These are phyloP conservation scores for Citrus mangshanensis DNA, from an alignment of 345 rosid genomes.

Conservation along the genomic window DNA sequence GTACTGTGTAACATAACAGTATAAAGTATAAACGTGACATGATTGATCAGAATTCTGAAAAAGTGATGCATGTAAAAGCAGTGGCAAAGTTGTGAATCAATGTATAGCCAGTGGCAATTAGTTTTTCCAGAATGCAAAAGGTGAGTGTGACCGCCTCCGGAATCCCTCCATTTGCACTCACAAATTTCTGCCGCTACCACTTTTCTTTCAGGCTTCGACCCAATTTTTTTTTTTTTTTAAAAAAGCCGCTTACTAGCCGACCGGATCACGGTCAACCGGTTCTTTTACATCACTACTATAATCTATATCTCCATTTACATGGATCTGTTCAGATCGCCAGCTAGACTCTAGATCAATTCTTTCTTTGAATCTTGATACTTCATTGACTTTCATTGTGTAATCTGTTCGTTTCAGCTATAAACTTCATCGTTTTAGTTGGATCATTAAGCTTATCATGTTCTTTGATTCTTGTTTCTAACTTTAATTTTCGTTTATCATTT, in stretches of 20 bases:
- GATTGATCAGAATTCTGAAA: background rate
- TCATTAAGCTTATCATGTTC: background rate
- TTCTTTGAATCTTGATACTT: background rate
- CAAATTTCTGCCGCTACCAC: background rate
- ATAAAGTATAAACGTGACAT: background rate
- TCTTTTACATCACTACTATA: background rate
- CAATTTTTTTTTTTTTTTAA: too few species aligned
- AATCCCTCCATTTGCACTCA: slow-evolving; percentile 1
- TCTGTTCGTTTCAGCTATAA: background rate
- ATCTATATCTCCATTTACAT: background rate
- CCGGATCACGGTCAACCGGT: background rate
- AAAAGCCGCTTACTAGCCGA: background rate
- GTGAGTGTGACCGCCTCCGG: background rate
- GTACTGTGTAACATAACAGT: background rate
- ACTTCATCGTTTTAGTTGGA: background rate
- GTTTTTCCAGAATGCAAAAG: background rate
- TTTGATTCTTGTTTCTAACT: background rate
- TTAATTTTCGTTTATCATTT: background rate
- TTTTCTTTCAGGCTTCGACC: background rate
- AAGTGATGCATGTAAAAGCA: background rate
- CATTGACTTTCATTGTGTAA: background rate
- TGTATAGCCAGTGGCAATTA: background rate
- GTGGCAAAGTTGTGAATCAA: slow-evolving; percentile 13
- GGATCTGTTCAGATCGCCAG: slow-evolving; percentile 17
- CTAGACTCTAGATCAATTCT: background rate